A percentile compares a stretch with the other conserved stretches of the same genome.
Evolutionary conservation across 2,329 filamentous ascomycete genomes (phyloP).

Genomic region (Colletotrichum incanum): DNA sequence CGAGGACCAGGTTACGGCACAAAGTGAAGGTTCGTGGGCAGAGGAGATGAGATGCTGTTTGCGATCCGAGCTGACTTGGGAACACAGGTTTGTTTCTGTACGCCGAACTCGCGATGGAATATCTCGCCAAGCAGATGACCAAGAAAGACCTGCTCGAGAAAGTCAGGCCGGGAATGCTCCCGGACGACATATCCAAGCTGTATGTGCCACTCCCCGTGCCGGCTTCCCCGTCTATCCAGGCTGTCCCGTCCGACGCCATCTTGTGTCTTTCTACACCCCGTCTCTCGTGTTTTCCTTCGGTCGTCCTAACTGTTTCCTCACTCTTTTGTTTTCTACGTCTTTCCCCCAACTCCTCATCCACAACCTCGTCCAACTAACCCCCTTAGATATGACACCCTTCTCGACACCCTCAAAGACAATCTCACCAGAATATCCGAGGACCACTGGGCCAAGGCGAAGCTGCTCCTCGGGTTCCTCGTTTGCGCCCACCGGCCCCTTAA

Average conservation of each 20-base stretch:
- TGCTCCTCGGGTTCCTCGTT: conserved; percentile 58
- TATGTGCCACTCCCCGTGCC: not conserved
- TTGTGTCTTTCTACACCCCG: not conserved
- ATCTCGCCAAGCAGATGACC: conserved; percentile 47
- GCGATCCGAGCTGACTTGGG: not conserved
- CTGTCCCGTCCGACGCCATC: not conserved
- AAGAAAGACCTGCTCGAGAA: conserved; percentile 44
- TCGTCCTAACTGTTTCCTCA: not conserved
- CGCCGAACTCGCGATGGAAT: conserved; percentile 50
- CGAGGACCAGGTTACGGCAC: conserved; percentile 25
- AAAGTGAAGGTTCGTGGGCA: conserved; percentile 37
- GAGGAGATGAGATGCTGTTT: not conserved
- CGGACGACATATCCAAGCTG: conserved; percentile 10
- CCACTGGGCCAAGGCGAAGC: conserved; percentile 48
- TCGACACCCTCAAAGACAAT: conserved; percentile 40
- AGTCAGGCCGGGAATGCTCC: conserved; percentile 42
- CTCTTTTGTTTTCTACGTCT: not conserved
- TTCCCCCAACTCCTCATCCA: not conserved
- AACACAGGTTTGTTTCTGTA: conserved; percentile 52
- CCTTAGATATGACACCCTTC: conserved; percentile 50
- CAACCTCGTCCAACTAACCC: too few species aligned
- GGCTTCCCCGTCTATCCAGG: not conserved
- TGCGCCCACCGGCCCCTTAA: conserved; percentile 58
- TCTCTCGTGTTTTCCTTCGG: not conserved
- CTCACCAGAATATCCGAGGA: not conserved